Evolutionary conservation across 2,329 filamentous ascomycete species (phyloP).

Genomic region (Alternaria gaisen): DNA sequence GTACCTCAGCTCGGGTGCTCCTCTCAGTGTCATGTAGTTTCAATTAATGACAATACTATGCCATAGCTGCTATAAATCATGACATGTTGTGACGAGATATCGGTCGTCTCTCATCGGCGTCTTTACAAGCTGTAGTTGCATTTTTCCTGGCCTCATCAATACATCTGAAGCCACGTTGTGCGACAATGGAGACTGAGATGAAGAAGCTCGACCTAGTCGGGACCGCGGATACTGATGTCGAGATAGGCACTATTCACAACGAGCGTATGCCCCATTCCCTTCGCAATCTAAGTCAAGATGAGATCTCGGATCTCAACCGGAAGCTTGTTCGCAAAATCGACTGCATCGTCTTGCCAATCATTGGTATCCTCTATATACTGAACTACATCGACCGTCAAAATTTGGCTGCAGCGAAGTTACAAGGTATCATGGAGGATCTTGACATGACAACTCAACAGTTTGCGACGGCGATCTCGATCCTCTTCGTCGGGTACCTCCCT

Average conservation of each 20-base stretch:
- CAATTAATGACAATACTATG: not conserved
- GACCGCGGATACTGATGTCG: conserved; percentile 11
- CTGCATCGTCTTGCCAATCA: not conserved
- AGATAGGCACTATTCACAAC: conserved; percentile 11
- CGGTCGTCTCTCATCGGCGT: not conserved
- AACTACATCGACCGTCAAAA: not conserved
- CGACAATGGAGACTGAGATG: conserved; percentile 12
- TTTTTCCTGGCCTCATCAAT: not conserved
- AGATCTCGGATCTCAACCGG: conserved; percentile 23
- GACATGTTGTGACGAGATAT: not conserved
- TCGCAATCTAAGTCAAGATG: conserved; percentile 24
- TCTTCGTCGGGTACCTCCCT: not conserved
- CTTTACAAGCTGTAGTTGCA: not conserved
- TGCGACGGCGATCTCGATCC: not conserved
- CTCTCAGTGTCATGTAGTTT: not conserved
- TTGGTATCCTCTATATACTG: not conserved
- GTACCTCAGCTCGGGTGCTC: not conserved
- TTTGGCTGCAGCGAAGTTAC: not conserved
- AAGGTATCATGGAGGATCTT: not conserved
- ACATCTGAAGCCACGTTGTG: not conserved
- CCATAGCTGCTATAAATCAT: not conserved
- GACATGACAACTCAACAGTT: not conserved
- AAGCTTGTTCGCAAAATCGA: conserved; percentile 36
- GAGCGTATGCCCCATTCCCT: conserved; percentile 26
- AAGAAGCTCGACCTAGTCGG: conserved; percentile 8